Evolutionary conservation across 2,329 filamentous ascomycete species (phyloP).

Genomic region (Talaromyces islandicus): DNA sequence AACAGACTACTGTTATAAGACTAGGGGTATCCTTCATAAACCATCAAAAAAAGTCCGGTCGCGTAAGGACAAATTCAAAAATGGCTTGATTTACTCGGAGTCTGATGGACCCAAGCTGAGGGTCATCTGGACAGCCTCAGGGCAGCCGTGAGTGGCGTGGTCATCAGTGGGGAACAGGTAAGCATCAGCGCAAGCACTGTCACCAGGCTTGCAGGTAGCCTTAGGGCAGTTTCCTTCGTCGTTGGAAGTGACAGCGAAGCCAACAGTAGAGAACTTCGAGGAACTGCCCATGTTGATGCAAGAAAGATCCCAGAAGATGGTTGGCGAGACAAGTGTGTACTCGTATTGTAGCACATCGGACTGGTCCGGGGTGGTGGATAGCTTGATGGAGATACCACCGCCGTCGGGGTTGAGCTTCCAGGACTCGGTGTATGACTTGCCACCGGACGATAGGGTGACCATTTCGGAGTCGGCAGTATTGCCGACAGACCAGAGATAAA

Average conservation of each 20-base stretch:
- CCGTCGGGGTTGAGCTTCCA: conserved; percentile 31
- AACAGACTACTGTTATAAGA: not conserved
- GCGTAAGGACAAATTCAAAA: too few relatives aligned
- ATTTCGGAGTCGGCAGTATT: conserved; percentile 25
- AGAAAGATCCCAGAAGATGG: conserved; percentile 35
- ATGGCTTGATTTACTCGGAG: conserved; percentile 4
- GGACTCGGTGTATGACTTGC: conserved; percentile 25
- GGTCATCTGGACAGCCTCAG: conserved; percentile 27
- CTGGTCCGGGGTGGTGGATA: conserved; percentile 26
- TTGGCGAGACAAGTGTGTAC: conserved; percentile 28
- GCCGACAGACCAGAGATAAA: conserved; percentile 38
- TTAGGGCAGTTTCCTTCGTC: conserved; percentile 24
- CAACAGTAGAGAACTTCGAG: conserved; percentile 28
- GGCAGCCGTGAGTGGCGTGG: conserved; percentile 38
- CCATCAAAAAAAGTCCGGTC: not conserved
- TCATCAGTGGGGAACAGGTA: conserved; percentile 37
- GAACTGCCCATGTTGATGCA: conserved; percentile 28
- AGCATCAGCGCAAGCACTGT: conserved; percentile 29
- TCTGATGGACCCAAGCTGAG: conserved; percentile 26
- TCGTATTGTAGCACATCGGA: conserved; percentile 37
- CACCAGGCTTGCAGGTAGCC: conserved; percentile 31
- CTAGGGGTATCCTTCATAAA: not conserved
- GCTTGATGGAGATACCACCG: conserved; percentile 39
- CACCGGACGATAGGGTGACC: conserved; percentile 29
- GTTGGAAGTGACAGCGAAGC: conserved; percentile 29